phyloP scores from a whole-genome alignment of 805 yeast species.

The Kuraishia cidri region DNA sequence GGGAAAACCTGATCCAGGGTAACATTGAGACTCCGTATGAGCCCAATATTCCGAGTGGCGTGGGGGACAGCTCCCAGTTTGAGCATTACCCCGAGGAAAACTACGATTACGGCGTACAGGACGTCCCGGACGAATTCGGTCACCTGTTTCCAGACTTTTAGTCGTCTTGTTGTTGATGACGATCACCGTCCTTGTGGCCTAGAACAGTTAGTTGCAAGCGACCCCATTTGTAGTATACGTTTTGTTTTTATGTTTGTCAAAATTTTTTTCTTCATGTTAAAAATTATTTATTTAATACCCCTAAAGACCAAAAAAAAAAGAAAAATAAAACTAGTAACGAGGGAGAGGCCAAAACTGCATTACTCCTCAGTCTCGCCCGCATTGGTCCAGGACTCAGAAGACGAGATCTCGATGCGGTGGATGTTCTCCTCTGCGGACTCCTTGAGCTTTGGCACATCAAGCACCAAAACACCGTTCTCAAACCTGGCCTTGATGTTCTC shows the following conservation, averaged over 20 bases:
- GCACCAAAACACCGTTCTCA: slow-evolving; percentile 32
- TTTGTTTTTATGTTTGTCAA: too few species aligned
- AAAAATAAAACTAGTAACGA: too few species aligned
- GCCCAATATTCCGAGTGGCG: slow-evolving; percentile 56
- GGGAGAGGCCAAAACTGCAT: background rate
- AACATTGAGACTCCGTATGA: slow-evolving; percentile 59
- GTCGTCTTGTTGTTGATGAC: too few species aligned
- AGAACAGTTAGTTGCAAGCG: too few species aligned
- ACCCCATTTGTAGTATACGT: too few species aligned
- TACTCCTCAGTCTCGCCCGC: background rate
- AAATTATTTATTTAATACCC: too few species aligned
- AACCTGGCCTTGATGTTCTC: slow-evolving; percentile 35
- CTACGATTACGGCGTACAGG: slow-evolving; percentile 72
- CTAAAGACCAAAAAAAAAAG: too few species aligned
- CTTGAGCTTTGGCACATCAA: slow-evolving; percentile 29
- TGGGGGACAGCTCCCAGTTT: slow-evolving; percentile 54
- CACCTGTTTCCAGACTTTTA: slow-evolving; percentile 20
- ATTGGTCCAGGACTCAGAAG: slow-evolving; percentile 1
- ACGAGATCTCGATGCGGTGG: slow-evolving; percentile 11
- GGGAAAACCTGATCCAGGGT: slow-evolving; percentile 46
- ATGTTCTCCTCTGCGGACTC: slow-evolving; percentile 8
- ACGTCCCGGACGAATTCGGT: slow-evolving; percentile 28
- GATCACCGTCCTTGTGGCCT: too few species aligned
- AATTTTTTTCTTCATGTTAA: too few species aligned
- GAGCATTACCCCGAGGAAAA: slow-evolving; percentile 77